Evolutionary conservation across 495 filamentous ascomycete genomes (phyloP), one percentile per base, ranked within the genome.

Genomic region (Aspergillus indologenus): DNA sequence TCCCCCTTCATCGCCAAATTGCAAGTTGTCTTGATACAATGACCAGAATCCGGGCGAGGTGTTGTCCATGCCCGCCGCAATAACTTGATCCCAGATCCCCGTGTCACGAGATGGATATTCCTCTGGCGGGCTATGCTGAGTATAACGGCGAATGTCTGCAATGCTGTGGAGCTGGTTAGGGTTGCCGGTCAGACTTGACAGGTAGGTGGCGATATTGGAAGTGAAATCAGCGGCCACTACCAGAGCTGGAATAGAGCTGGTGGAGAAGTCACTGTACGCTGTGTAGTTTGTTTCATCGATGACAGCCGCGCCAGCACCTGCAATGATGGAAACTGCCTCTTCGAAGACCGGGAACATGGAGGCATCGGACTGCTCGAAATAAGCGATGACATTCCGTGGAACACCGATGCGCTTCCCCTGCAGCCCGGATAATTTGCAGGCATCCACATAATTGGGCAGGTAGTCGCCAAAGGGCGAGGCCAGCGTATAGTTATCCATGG

Each of bases 211-310:
- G 6, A 83, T 61, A 49, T 73, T 66, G 6, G 68, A 64, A 34
- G 78, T 53, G 55, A 84, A 80, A 52, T 83, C 81, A n/a, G 70
- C 73, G 19, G 67, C 65, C 5, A 81, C 59, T 22, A 82, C 75
- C 24, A 17, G 34, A 55, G 51, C 44, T 23, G 57, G 65, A 46
- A 50, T 54, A 18, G 21, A 71, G 66, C 46, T 65, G 12, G 67
- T 68, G 7, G 68, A 70, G 54, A 78, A 81, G 47, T 65, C 68
- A 0, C 71, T 75, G 58, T 70, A 80, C 9, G 71, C 72, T 0
- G 82, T 80, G 61, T 81, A 83, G 58, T 83, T 83, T 9, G 80
- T 68, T 44, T 78, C 72, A 29, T 81, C 78, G 55, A 85, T 65
- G 42, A 85, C 78, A 4, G 62, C 75, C 3, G 81, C 82, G 15